These are phyloP conservation scores for Scedosporium boydii DNA, from an alignment of 2,329 filamentous ascomycete genomes.

Conservation along the genomic window DNA sequence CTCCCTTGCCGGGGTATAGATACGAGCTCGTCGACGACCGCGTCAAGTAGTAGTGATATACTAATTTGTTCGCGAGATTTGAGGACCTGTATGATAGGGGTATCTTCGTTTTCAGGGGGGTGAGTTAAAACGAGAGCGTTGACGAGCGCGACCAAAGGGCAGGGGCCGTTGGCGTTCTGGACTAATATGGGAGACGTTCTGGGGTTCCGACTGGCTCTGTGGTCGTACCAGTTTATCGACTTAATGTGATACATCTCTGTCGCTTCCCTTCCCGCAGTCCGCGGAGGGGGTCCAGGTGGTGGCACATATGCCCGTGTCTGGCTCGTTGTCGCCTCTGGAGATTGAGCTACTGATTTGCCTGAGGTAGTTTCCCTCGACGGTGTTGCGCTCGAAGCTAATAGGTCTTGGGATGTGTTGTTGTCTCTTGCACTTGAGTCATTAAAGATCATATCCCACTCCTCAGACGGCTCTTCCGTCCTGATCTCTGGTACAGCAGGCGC, in stretches of 20 bases:
- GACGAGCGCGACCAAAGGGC: conserved; percentile 83
- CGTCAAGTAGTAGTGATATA: conserved; percentile 74
- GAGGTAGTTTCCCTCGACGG: neutral
- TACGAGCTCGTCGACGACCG: conserved; percentile 88
- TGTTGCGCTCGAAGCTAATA: conserved; percentile 6
- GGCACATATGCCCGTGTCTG: conserved; percentile 11
- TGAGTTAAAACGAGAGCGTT: conserved; percentile 86
- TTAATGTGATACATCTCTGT: conserved; percentile 87
- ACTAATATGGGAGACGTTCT: conserved; percentile 79
- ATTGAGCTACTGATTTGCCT: neutral
- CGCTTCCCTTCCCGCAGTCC: conserved; percentile 23
- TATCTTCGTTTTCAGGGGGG: conserved; percentile 48
- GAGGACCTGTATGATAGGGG: conserved; percentile 69
- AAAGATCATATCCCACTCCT: conserved; percentile 4
- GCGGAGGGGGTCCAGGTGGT: conserved; percentile 28
- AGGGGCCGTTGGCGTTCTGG: conserved; percentile 91
- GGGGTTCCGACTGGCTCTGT: conserved; percentile 46
- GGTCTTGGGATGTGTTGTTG: neutral
- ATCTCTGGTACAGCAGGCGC: neutral
- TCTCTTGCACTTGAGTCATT: neutral
- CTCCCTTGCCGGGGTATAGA: conserved; percentile 57
- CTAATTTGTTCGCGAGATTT: conserved; percentile 79
- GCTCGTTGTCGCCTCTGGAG: neutral
- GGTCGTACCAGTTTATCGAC: conserved; percentile 77
- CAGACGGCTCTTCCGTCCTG: neutral